Evolutionary conservation across 2,329 filamentous ascomycete species (phyloP), one percentile per base, ranked within the genome.

Genomic region (Trichoderma lentiforme): DNA sequence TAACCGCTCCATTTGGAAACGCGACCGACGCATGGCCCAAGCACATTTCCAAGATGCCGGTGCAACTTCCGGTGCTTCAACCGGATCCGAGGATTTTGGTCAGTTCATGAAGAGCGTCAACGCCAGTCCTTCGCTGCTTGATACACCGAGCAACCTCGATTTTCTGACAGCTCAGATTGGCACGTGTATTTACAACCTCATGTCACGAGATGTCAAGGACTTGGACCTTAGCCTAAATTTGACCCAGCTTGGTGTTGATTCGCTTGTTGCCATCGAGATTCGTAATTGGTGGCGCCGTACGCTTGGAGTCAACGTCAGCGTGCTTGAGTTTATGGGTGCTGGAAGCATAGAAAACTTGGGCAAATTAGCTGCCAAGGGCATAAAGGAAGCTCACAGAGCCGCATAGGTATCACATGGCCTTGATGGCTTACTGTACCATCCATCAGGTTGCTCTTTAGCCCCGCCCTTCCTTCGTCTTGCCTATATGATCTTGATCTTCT

Each of bases 281-380:
- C 70, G 73, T 15, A 74, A 74, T 63, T 76, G 75, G 75, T 75
- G 70, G 70, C 72, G 70, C 8, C 66, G 70, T 21, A 66, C 58
- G 6, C 63, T 75, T 14, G 74, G 74, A 12, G 34, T 73, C 9
- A 71, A 72, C 14, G 66, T 63, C 15, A 71, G 65, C 14, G 66
- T 71, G 4, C 21, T 75, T 12, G 73, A 74, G 64, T 70, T 75
- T 24, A 70, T 74, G 62, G 70, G 43, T 4, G 64, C 71, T 28
- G 69, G 71, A 2, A 74, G 68, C 8, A 70, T 75, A 57, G 43
- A 30, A 53, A 36, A 30, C 34, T 72, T 60, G 73, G 73, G 11
- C 34, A 68, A 63, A n/a, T 34, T 47, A 24, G 30, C 71, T 24
- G 64, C 57, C 21, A 57, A 57, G 36, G 21, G 18, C 11, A 53